Evolutionary conservation across 352 stramenopile genomes (phyloP).

Genomic region (Pythium myriotylum): DNA sequence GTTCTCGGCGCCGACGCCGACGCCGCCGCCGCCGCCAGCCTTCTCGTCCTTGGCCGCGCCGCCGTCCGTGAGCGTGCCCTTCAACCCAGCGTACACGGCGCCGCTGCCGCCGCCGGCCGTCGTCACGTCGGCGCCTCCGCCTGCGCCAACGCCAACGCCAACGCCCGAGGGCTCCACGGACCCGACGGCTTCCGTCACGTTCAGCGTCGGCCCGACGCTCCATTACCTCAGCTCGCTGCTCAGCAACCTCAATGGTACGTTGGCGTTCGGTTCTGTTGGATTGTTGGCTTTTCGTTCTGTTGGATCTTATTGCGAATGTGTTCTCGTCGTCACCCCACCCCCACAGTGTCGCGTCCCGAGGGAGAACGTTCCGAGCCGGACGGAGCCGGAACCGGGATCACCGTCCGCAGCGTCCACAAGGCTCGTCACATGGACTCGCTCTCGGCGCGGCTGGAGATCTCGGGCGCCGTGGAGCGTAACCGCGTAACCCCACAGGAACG

Average conservation of each 20-base stretch:
- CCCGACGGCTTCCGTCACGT: slow-evolving; percentile 48
- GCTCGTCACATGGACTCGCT: slow-evolving; percentile 80
- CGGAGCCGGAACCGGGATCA: slow-evolving; percentile 60
- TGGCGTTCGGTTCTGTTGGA: not conserved
- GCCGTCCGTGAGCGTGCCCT: slow-evolving; percentile 32
- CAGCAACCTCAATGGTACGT: slow-evolving; percentile 55
- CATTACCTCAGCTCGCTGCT: slow-evolving; percentile 67
- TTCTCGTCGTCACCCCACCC: not conserved
- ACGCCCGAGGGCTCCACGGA: not conserved
- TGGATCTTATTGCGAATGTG: not conserved
- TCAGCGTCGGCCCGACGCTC: slow-evolving; percentile 38
- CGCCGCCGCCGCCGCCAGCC: slow-evolving; percentile 11
- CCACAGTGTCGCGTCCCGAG: slow-evolving; percentile 14
- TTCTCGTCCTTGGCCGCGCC: slow-evolving; percentile 19
- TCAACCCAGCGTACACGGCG: slow-evolving; percentile 29
- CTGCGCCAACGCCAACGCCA: not conserved
- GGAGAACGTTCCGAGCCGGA: slow-evolving; percentile 60
- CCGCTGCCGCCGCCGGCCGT: slow-evolving; percentile 8
- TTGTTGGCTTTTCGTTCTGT: not conserved
- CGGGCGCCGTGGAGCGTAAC: slow-evolving; percentile 68
- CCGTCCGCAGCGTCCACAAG: slow-evolving; percentile 51
- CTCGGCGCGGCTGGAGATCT: slow-evolving; percentile 71
- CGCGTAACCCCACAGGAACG: slow-evolving; percentile 49
- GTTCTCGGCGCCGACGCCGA: slow-evolving; percentile 9
- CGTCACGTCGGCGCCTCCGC: slow-evolving; percentile 7